A percentile compares a stretch with the other conserved stretches of the same genome.
Conservation (phyloP, 371 early-diverging fungal genomes). For the Gilbertella persicaria region DNA sequence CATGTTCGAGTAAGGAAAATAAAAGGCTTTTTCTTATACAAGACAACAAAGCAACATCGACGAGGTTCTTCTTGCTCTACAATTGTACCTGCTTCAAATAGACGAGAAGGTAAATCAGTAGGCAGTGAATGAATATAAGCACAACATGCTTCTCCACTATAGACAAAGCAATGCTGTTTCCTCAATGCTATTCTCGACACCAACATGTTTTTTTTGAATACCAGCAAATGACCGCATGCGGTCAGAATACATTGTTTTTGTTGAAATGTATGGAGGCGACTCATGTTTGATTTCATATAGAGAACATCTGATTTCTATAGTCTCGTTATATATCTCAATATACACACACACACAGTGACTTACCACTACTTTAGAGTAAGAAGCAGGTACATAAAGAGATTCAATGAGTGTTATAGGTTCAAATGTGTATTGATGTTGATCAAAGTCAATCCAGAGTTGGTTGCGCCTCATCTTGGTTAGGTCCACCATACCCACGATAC, state of each 20-base stretch:
- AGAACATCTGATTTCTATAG: slow-evolving; percentile 5
- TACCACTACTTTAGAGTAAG: neutral
- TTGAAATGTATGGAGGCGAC: slow-evolving; percentile 2
- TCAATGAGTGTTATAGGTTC: neutral
- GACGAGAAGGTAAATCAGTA: neutral
- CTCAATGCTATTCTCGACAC: neutral
- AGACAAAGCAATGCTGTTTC: slow-evolving; percentile 1
- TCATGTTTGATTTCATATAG: neutral
- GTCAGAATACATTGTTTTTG: slow-evolving; percentile 7
- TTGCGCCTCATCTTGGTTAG: neutral
- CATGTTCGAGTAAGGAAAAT: slow-evolving; percentile 1
- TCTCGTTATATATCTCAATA: too few relatives aligned
- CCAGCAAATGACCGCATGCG: slow-evolving; percentile 3
- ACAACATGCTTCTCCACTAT: slow-evolving; percentile 11
- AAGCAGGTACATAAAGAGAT: neutral
- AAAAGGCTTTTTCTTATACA: neutral
- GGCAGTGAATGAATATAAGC: neutral
- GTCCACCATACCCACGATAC: neutral
- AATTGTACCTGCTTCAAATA: neutral
- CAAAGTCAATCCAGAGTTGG: neutral
- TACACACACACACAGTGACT: too few relatives aligned
- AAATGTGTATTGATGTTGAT: neutral
- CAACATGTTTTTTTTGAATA: slow-evolving; percentile 1
- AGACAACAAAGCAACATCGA: slow-evolving; percentile 5
- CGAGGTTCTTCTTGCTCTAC: neutral